Base-by-base conservation (phyloP, 129 eudicot species). In the Dittrichia graveolens region DNA sequence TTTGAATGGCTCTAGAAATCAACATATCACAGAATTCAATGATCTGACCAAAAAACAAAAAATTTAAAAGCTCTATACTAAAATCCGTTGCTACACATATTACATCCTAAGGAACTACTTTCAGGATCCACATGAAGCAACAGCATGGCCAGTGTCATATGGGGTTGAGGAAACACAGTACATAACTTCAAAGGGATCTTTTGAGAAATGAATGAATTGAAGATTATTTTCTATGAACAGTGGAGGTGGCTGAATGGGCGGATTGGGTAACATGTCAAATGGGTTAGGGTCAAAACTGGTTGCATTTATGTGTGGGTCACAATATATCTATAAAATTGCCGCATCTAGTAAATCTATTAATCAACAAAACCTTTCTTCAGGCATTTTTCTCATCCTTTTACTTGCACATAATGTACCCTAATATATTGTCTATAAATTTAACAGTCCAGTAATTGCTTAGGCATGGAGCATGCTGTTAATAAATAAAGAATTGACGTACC, bases 401-500 rank as follows among this genome's bases (percentile, higher is more conserved):
- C 40, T 9, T 53, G 43, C 18, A 14, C 38, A 47, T 61, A 47
- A 73, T 61, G 69, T 38, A 73, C 16, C 40, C 41, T 39, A 40
- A 44, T 55, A 34, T 14, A 54, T n/a, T 19, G 3, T 58, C 48
- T 44, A 6, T 45, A 18, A 11, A 42, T 34, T 52, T 43, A 40
- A 55, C 54, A 54, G 56, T 56, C 24, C 13, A 42, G 42, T 55
- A 2, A 35, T 43, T 34, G 44, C 41, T 53, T 47, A 34, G 74
- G 67, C 42, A 67, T 46, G 75, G 81, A 68, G 35, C 54, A 52
- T 31, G 62, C 38, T 46, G 15, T 65, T 43, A 76, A 49, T 55
- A 56, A 52, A 62, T 15, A 54, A n/a, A 43, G 8, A 69, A 72
- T 31, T 24, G 48, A 24, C 7, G 49, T 77, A 95, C 99, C 97